Conservation (phyloP, 768 basidiomycete species). For the Cystobasidiopsis lactophilus region DNA sequence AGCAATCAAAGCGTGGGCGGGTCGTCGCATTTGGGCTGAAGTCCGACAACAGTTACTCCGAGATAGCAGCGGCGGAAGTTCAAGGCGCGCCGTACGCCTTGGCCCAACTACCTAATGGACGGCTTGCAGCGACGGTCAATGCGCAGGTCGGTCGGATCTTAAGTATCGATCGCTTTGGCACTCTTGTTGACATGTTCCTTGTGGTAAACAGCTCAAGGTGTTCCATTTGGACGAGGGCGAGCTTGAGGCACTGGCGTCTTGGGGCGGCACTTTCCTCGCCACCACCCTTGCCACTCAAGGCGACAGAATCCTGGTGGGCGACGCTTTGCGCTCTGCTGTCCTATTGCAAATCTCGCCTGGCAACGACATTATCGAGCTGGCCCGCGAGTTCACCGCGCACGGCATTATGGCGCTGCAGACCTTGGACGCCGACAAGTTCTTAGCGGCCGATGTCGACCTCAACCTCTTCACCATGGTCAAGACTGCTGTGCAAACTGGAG, state of each 20-base stretch:
- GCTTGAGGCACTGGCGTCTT: slow-evolving; percentile 28
- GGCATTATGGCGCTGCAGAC: slow-evolving; percentile 17
- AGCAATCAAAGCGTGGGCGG: slow-evolving; percentile 15
- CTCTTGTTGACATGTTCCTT: not conserved
- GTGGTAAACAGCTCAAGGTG: not conserved
- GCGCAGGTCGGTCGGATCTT: slow-evolving; percentile 37
- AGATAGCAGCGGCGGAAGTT: slow-evolving; percentile 24
- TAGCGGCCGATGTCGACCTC: slow-evolving; percentile 50
- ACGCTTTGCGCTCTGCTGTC: slow-evolving; percentile 58
- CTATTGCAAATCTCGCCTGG: slow-evolving; percentile 33
- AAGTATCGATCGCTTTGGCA: not conserved
- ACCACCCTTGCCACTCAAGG: slow-evolving; percentile 37
- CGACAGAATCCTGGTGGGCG: slow-evolving; percentile 40
- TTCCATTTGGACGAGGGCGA: not conserved
- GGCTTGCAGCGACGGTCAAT: slow-evolving; percentile 49
- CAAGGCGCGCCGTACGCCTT: slow-evolving; percentile 51
- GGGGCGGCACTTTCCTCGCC: slow-evolving; percentile 68
- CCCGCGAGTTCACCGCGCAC: slow-evolving; percentile 51
- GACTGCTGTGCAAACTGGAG: not conserved
- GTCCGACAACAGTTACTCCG: slow-evolving; percentile 2
- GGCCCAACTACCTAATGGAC: slow-evolving; percentile 27
- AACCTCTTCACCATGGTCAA: slow-evolving; percentile 11
- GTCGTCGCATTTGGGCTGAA: slow-evolving; percentile 6
- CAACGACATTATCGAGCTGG: slow-evolving; percentile 33
- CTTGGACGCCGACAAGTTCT: slow-evolving; percentile 34